These are phyloP conservation scores for Scheffersomyces parashehatae DNA, from an alignment of 1,139 yeast genomes.

Conservation along the genomic window DNA sequence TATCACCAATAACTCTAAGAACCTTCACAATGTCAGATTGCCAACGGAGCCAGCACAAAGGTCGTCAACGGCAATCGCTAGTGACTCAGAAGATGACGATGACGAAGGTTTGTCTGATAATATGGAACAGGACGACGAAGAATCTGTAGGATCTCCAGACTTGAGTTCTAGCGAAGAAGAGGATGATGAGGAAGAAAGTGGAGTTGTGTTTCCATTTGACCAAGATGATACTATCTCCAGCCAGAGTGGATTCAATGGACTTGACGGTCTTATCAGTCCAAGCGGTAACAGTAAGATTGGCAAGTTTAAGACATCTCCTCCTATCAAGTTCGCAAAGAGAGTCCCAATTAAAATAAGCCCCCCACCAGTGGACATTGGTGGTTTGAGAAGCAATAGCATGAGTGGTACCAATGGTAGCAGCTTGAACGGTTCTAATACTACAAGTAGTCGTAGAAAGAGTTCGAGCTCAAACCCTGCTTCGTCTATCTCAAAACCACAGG, in stretches of 20 bases:
- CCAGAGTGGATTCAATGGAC: too few relatives aligned
- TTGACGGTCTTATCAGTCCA: too few relatives aligned
- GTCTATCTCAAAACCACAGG: slow-evolving; percentile 11
- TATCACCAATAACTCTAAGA: slow-evolving; percentile 49
- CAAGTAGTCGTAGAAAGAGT: slow-evolving; percentile 24
- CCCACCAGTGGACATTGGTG: slow-evolving; percentile 30
- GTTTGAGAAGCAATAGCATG: slow-evolving; percentile 7
- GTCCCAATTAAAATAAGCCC: slow-evolving; percentile 47
- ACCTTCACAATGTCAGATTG: slow-evolving; percentile 46
- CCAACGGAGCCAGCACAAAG: slow-evolving; percentile 34
- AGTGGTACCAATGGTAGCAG: slow-evolving; percentile 31
- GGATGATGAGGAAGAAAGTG: slow-evolving; percentile 29
- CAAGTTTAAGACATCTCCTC: slow-evolving; percentile 31
- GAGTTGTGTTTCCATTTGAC: slow-evolving; percentile 46
- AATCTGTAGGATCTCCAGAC: slow-evolving; percentile 10
- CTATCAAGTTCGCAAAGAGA: slow-evolving; percentile 45
- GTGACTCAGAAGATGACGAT: slow-evolving; percentile 46
- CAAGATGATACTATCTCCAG: slow-evolving; percentile 27
- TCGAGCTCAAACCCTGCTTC: slow-evolving; percentile 25
- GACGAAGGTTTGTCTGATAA: slow-evolving; percentile 13
- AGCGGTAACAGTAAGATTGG: slow-evolving; percentile 3
- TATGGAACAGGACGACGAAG: slow-evolving; percentile 26
- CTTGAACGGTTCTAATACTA: slow-evolving; percentile 14
- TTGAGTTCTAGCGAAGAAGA: slow-evolving; percentile 17
- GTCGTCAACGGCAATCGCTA: slow-evolving; percentile 30